phyloP scores from a whole-genome alignment of 768 basidiomycete species.

The Naematelia encephala region DNA sequence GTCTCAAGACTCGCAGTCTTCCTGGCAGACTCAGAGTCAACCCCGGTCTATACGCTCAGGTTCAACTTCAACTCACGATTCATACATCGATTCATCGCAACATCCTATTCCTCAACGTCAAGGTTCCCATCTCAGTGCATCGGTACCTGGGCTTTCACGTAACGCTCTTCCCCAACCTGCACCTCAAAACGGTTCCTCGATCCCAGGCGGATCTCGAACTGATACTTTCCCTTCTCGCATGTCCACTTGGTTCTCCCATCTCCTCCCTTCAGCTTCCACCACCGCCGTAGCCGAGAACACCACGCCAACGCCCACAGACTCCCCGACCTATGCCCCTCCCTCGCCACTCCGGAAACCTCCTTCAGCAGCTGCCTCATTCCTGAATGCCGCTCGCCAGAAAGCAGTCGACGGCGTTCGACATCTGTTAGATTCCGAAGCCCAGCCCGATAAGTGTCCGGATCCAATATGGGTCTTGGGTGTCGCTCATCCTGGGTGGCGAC shows the following conservation, averaged over 20 bases:
- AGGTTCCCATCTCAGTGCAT: constrained; percentile 31
- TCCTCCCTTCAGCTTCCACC: constrained; percentile 29
- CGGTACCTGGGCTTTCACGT: constrained; percentile 35
- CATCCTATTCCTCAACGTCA: constrained; percentile 27
- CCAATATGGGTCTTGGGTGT: constrained; percentile 89
- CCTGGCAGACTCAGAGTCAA: constrained; percentile 16
- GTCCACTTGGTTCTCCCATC: constrained; percentile 47
- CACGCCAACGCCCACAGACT: constrained; percentile 9
- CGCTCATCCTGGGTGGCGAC: constrained; percentile 54
- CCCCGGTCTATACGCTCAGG: constrained; percentile 21
- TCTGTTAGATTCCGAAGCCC: constrained; percentile 84
- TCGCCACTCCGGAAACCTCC: constrained; percentile 39
- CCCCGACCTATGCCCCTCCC: constrained; percentile 12
- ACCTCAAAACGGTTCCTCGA: constrained; percentile 3
- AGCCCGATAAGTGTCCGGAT: constrained; percentile 74
- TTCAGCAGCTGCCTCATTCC: constrained; percentile 40
- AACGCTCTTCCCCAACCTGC: constrained; percentile 30
- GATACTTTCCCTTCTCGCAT: constrained; percentile 38
- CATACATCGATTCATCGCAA: constrained; percentile 11
- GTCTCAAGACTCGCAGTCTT: constrained; percentile 37
- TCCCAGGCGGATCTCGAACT: background rate
- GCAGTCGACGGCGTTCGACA: constrained; percentile 62
- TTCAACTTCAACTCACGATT: constrained; percentile 25
- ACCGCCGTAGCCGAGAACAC: constrained; percentile 12
- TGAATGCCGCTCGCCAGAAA: constrained; percentile 44